Evolutionary conservation across 78 protist species (phyloP).

Genomic region (Guillardia theta): DNA sequence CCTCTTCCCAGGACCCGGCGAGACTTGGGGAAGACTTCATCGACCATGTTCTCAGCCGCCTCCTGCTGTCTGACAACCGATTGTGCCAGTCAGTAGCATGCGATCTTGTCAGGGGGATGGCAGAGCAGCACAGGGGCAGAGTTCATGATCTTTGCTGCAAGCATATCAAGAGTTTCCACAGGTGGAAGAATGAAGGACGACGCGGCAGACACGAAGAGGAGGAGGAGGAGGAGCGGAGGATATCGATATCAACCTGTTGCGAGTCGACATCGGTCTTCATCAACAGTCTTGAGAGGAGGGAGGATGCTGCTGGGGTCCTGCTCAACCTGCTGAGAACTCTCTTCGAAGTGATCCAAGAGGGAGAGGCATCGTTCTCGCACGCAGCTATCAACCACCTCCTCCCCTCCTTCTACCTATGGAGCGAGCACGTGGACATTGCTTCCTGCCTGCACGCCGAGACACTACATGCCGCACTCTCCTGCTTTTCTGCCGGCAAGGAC

Average conservation of each 20-base stretch:
- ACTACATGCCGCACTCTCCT: neutral
- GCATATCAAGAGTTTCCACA: neutral
- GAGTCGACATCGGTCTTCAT: neutral
- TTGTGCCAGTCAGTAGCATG: neutral
- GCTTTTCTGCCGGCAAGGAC: neutral
- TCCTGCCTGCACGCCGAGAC: neutral
- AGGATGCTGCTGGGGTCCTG: neutral
- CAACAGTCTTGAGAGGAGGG: neutral
- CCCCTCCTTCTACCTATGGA: neutral
- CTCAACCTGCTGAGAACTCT: neutral
- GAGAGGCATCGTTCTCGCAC: neutral
- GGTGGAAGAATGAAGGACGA: neutral
- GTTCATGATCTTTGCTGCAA: neutral
- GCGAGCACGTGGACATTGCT: neutral
- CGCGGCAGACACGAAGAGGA: too few relatives aligned
- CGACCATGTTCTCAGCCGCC: too few relatives aligned
- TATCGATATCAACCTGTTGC: neutral
- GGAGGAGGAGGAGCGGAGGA: neutral
- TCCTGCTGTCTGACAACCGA: too few relatives aligned
- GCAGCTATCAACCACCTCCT: neutral
- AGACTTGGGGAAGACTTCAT: too few relatives aligned
- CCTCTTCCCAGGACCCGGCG: too few relatives aligned
- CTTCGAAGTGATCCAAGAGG: neutral
- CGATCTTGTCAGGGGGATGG: neutral
- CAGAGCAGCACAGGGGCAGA: neutral